phyloP scores from a whole-genome alignment of 306 rosid species.

The Carpinus fangiana region DNA sequence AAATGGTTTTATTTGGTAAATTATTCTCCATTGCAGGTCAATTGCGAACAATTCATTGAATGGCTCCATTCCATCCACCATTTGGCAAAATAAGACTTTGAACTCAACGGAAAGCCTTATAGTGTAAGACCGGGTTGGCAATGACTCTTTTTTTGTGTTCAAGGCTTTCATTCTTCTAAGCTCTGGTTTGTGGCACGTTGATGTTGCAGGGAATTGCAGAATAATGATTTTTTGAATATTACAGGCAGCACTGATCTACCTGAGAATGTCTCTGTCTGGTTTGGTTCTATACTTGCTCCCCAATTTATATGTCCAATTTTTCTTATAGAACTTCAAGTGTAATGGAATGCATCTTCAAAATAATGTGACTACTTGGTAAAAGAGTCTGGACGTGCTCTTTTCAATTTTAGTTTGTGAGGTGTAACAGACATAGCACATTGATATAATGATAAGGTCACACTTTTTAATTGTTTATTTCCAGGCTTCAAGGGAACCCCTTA shows the following conservation, averaged over 20 bases:
- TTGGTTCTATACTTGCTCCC: constrained; percentile 40
- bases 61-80: constrained; percentile 62
- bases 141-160: constrained; percentile 6
- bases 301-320: constrained; percentile 18
- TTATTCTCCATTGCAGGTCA: constrained; percentile 63
- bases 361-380: neutral
- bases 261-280: constrained; percentile 74
- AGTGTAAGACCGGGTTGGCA: constrained; percentile 59
- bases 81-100: constrained; percentile 60
- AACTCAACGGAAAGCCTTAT: constrained; percentile 38
- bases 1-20: constrained; percentile 12
- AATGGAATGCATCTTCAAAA: constrained; percentile 1
- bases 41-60: constrained; percentile 70
- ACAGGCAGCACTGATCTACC: constrained; percentile 54
- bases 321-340: neutral
- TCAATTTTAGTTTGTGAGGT: neutral
- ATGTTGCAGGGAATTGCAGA: constrained; percentile 75
- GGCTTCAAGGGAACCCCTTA: constrained; percentile 88
- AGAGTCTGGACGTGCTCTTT: neutral
- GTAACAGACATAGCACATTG: neutral
- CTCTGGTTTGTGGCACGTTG: constrained; percentile 24
- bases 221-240: constrained; percentile 55
- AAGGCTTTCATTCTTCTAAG: constrained; percentile 16
- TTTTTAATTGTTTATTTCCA: constrained; percentile 38
- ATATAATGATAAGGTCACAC: neutral